Conservation (phyloP, 108 stramenopile species). For the Conticribra guillardii region DNA sequence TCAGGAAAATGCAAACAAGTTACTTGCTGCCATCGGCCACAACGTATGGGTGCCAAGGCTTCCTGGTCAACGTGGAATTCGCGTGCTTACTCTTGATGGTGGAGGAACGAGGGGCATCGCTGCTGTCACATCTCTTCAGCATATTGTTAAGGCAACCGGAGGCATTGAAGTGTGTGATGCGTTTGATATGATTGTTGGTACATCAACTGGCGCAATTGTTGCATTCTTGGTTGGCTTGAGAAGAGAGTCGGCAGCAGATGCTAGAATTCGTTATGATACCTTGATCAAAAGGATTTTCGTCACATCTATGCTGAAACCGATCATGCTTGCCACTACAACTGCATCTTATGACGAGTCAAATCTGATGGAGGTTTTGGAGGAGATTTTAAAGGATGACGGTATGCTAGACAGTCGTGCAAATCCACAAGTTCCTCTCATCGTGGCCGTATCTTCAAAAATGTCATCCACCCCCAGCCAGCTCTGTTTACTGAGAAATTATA, state of each 20-base stretch:
- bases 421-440: constrained; percentile 54
- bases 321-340: constrained; percentile 82
- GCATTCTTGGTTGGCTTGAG: constrained; percentile 61
- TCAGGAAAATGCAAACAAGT: constrained; percentile 75
- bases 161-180: constrained; percentile 78
- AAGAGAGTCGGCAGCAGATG: constrained; percentile 66
- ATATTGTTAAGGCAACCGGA: constrained; percentile 66
- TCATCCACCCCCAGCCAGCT: constrained; percentile 77
- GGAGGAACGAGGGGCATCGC: constrained; percentile 85
- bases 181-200: constrained; percentile 86
- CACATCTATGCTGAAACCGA: constrained; percentile 72
- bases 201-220: constrained; percentile 87
- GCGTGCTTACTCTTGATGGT: constrained; percentile 56
- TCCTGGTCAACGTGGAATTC: constrained; percentile 68
- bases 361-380: constrained; percentile 76
- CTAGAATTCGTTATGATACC: constrained; percentile 76
- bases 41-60: constrained; percentile 84
- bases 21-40: constrained; percentile 83
- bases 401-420: constrained; percentile 87
- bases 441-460: constrained; percentile 82
- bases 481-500: constrained; percentile 84
- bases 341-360: constrained; percentile 84
- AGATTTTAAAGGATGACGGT: constrained; percentile 68
- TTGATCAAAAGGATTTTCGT: constrained; percentile 81
- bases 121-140: constrained; percentile 66